Conservation (phyloP, 2,329 filamentous ascomycete species). For the Colletotrichum musicola region DNA sequence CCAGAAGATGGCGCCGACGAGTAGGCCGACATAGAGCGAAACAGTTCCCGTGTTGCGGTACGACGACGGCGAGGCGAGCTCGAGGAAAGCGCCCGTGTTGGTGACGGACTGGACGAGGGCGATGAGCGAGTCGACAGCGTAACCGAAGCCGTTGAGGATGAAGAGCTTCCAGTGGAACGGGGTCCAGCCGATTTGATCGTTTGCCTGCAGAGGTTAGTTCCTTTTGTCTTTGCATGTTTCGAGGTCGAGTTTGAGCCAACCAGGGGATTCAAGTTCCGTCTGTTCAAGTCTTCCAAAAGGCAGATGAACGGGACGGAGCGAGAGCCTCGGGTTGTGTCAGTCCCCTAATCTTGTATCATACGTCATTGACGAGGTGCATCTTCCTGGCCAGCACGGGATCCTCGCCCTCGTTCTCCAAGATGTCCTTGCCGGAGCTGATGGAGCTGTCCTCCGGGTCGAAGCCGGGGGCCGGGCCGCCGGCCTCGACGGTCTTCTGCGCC, state of each 20-base stretch:
- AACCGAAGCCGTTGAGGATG: slow-evolving; percentile 72
- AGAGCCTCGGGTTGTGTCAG: not conserved
- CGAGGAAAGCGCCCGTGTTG: slow-evolving; percentile 32
- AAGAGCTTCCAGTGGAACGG: slow-evolving; percentile 71
- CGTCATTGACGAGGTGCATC: slow-evolving; percentile 78
- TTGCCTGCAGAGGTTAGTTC: slow-evolving; percentile 50
- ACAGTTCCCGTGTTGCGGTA: slow-evolving; percentile 67
- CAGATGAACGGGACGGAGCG: not conserved
- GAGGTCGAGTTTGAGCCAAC: not conserved
- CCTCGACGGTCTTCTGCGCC: slow-evolving; percentile 22
- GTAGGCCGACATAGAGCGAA: slow-evolving; percentile 65
- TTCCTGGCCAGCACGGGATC: slow-evolving; percentile 74
- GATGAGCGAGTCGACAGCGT: slow-evolving; percentile 61
- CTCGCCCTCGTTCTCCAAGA: slow-evolving; percentile 68
- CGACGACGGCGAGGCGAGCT: slow-evolving; percentile 51
- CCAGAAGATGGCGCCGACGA: slow-evolving; percentile 71
- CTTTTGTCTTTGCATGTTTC: not conserved
- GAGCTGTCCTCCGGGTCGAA: slow-evolving; percentile 20
- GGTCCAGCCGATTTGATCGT: slow-evolving; percentile 73
- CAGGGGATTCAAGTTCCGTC: no score
- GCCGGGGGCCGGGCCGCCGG: slow-evolving; percentile 11
- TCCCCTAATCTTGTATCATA: slow-evolving; percentile 47
- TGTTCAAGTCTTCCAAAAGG: no score
- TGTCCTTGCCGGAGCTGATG: slow-evolving; percentile 54
- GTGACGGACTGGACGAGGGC: slow-evolving; percentile 71